Conservation (phyloP, 1,139 yeast species). For the Saccharomyces hybrid region DNA sequence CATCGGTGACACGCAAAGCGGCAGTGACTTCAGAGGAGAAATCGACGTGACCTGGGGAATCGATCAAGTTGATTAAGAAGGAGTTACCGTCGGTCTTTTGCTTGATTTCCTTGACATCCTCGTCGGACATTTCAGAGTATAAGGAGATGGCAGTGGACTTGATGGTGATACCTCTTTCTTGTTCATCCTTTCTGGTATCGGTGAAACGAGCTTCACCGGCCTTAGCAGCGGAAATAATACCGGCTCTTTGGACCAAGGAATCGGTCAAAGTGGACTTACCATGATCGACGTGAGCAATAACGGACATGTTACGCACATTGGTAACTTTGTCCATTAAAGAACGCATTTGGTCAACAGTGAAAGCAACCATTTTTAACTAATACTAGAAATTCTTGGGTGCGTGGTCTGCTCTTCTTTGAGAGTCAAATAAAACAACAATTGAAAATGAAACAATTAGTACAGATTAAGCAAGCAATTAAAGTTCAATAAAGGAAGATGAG, state of each 20-base stretch:
- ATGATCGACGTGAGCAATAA: conserved; percentile 99
- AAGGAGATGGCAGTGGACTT: conserved; percentile 98
- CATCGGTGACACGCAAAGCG: conserved; percentile 99
- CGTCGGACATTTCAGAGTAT: conserved; percentile 82
- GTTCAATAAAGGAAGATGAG: neutral
- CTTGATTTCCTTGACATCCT: conserved; percentile 88
- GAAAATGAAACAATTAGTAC: neutral
- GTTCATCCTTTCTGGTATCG: conserved; percentile 99
- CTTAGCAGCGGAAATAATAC: conserved; percentile 98
- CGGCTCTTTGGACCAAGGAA: conserved; percentile 97
- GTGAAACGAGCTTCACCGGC: conserved; percentile 99
- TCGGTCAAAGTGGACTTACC: conserved; percentile 99
- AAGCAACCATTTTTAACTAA: conserved; percentile 32
- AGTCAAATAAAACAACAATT: neutral
- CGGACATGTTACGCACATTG: conserved; percentile 99
- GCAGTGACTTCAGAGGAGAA: conserved; percentile 99
- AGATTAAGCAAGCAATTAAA: neutral
- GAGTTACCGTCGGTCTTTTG: conserved; percentile 93
- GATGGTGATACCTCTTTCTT: conserved; percentile 97
- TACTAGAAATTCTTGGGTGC: conserved; percentile 13
- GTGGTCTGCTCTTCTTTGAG: conserved; percentile 6
- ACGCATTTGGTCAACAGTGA: conserved; percentile 77
- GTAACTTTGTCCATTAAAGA: conserved; percentile 98
- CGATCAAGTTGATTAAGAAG: conserved; percentile 96
- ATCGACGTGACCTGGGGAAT: conserved; percentile 99